Evolutionary conservation across 805 yeast genomes (phyloP).

Genomic region (Yamadazyma sp.): DNA sequence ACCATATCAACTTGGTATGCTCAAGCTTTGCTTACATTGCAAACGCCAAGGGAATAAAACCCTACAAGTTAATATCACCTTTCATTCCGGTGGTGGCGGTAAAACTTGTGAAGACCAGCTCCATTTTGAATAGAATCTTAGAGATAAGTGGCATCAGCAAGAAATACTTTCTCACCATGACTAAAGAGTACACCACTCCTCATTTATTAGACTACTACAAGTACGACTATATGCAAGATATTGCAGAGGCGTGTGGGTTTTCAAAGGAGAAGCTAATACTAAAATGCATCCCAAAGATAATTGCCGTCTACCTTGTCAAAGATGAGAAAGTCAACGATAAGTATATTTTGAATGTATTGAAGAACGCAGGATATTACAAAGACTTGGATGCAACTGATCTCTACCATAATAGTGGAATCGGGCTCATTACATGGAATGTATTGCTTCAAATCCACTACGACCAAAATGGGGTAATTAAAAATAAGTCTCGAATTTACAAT

Average conservation of each 20-base stretch:
- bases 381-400: constrained; percentile 31
- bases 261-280: constrained; percentile 49
- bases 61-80: constrained; percentile 80
- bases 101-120: constrained; percentile 58
- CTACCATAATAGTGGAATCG: constrained; percentile 33
- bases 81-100: constrained; percentile 72
- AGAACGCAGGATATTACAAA: constrained; percentile 50
- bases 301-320: constrained; percentile 58
- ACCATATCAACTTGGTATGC: constrained; percentile 66
- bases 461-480: constrained; percentile 28
- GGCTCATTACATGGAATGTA: constrained; percentile 40
- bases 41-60: constrained; percentile 52
- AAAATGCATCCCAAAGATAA: constrained; percentile 48
- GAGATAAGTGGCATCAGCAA: constrained; percentile 63
- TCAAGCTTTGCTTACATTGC: constrained; percentile 64
- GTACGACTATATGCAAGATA: constrained; percentile 59
- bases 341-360: constrained; percentile 52
- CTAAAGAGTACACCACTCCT: constrained; percentile 75
- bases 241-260: constrained; percentile 53
- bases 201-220: constrained; percentile 66
- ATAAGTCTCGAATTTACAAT: constrained; percentile 35
- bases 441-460: constrained; percentile 32
- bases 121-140: constrained; percentile 58
- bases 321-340: constrained; percentile 47
- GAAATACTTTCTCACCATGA: constrained; percentile 62